phyloP scores from a whole-genome alignment of 495 filamentous ascomycete genomes.

The Copromyces sp. region DNA sequence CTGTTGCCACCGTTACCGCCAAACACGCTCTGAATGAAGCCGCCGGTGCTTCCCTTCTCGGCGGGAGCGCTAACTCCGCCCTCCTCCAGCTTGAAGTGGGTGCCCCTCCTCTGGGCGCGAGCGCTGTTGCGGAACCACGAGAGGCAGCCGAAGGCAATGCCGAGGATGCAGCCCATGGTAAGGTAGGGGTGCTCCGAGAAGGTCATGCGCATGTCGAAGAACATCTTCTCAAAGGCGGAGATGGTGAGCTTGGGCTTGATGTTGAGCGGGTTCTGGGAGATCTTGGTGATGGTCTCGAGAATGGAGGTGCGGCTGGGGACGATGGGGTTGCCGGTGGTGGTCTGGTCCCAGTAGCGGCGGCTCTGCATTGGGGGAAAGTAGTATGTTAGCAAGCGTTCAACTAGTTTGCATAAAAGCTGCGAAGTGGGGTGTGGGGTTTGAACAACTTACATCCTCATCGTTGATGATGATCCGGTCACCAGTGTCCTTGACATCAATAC shows the following conservation, averaged over 20 bases:
- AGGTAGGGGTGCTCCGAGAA: slow-evolving; percentile 64
- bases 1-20: neutral
- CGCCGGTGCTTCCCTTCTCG: neutral
- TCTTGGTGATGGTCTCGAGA: slow-evolving; percentile 82
- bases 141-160: slow-evolving; percentile 35
- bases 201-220: slow-evolving; percentile 63
- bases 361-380: slow-evolving; percentile 41
- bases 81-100: slow-evolving; percentile 9
- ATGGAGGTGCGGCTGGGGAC: slow-evolving; percentile 88
- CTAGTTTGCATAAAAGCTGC: neutral
- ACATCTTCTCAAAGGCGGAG: slow-evolving; percentile 61
- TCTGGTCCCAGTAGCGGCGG: slow-evolving; percentile 89
- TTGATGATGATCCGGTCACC: slow-evolving; percentile 94
- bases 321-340: slow-evolving; percentile 77
- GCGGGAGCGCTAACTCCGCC: neutral
- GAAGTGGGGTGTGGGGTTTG: neutral
- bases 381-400: neutral
- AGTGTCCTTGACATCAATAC: slow-evolving; percentile 62
- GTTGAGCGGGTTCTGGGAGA: slow-evolving; percentile 59
- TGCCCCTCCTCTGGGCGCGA: neutral
- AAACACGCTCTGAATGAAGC: neutral
- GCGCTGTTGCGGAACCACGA: slow-evolving; percentile 10
- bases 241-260: slow-evolving; percentile 82
- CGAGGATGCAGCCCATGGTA: slow-evolving; percentile 50
- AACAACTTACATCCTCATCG: slow-evolving; percentile 80